Conservation (phyloP, 129 eudicot species). For the Solidago caesia region DNA sequence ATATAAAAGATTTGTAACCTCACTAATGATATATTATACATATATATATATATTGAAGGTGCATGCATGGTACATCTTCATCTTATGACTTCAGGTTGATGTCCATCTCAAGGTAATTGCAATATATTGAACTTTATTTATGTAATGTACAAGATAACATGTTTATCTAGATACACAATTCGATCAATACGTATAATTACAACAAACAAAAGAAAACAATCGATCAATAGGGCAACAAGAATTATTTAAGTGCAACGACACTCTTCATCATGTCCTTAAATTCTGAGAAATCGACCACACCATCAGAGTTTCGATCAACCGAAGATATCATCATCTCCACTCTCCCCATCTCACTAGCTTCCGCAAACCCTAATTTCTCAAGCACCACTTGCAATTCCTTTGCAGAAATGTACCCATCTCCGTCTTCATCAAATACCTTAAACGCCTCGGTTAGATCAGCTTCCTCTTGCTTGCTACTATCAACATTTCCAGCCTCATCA, state of each 20-base stretch:
- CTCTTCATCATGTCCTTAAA: slow-evolving; percentile 82
- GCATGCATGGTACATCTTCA: too few relatives aligned
- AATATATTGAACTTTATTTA: too few relatives aligned
- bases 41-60: too few relatives aligned
- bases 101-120: too few relatives aligned
- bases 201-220: too few relatives aligned
- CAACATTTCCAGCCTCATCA: not conserved
- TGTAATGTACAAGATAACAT: too few relatives aligned
- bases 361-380: slow-evolving; percentile 57
- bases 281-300: slow-evolving; percentile 64
- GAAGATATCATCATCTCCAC: slow-evolving; percentile 76
- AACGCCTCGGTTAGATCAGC: slow-evolving; percentile 68
- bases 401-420: slow-evolving; percentile 78
- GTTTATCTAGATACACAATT: too few relatives aligned
- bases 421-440: slow-evolving; percentile 79
- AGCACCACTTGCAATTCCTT: slow-evolving; percentile 65
- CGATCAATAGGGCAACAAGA: too few relatives aligned
- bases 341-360: slow-evolving; percentile 50
- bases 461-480: slow-evolving; percentile 44
- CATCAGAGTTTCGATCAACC: slow-evolving; percentile 64
- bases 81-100: too few relatives aligned
- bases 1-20: too few relatives aligned
- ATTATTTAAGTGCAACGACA: slow-evolving; percentile 35
- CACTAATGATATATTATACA: too few relatives aligned
- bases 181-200: too few relatives aligned